Evolutionary conservation across 2,329 filamentous ascomycete genomes (phyloP), one percentile per base, ranked within the genome.

Genomic region (Cercospora sojina): DNA sequence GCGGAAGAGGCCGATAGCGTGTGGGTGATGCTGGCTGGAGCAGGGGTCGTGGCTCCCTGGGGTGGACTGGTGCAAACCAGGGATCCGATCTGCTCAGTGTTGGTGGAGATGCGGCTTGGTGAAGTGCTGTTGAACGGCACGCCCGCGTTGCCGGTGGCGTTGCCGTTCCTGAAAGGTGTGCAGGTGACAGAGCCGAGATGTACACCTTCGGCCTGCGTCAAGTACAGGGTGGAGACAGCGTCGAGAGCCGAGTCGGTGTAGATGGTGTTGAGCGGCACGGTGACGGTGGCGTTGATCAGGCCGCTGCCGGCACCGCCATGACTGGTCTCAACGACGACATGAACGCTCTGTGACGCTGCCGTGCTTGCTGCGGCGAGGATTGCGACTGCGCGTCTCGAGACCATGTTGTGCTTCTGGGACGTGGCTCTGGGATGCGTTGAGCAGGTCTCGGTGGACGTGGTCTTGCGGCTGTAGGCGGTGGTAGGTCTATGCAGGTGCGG

Each of bases 261-360:
- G 38, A 65, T 58, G 2, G 62, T 65, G 59, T 68, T 65, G n/a
- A 75, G 56, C 0, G 74, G 73, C 3, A 74, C 65, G 23, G 63
- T 59, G 62, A 75, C 66, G 20, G 74, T 73, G 5, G 67, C 70
- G 65, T 75, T 75, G 32, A 70, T 72, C 23, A 74, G 64, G 57
- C 62, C 69, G 18, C 56, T 65, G 51, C 72, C 72, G 27, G 73
- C 73, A 38, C 73, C 73, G 57, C 71, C 69, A 56, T 73, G 70
- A 8, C 60, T 68, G 29, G 72, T 66, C 59, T 71, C 66, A 56
- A 75, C 64, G 31, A 67, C 69, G 59, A 75, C 65, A 20, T 53
- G 66, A 35, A 72, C 72, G 18, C 60, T 67, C 51, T 71, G 70
- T 29, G 70, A 67, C 7, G 62, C 53, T 9, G 65, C 66, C 2